Conservation (phyloP, 2,329 filamentous ascomycete genomes). For the Geosmithia morbida region DNA sequence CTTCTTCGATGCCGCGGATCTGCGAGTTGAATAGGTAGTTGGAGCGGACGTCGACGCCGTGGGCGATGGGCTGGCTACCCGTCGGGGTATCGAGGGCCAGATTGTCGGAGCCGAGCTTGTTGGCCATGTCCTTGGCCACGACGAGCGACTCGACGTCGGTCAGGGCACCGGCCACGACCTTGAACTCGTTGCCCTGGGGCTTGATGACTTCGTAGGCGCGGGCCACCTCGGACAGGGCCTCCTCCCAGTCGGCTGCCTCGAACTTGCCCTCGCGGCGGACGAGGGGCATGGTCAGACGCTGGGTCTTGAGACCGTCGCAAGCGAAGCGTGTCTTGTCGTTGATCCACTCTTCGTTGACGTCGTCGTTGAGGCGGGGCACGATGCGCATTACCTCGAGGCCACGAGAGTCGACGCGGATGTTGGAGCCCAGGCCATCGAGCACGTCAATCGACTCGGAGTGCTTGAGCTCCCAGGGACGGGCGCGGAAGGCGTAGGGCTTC, state of each 20-base stretch:
- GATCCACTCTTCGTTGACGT: constrained; percentile 99
- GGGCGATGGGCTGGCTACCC: constrained; percentile 71
- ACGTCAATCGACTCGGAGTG: constrained; percentile 95
- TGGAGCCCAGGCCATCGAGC: constrained; percentile 81
- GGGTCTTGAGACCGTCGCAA: constrained; percentile 91
- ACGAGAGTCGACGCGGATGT: constrained; percentile 84
- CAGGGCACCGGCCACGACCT: constrained; percentile 81
- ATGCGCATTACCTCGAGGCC: constrained; percentile 95
- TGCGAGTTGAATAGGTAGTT: constrained; percentile 97
- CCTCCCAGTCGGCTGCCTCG: constrained; percentile 81
- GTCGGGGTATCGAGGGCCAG: constrained; percentile 80
- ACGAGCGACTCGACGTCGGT: constrained; percentile 88
- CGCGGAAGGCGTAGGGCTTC: constrained; percentile 95
- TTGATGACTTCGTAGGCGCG: constrained; percentile 66
- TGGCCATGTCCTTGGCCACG: constrained; percentile 92
- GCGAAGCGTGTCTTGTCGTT: constrained; percentile 97
- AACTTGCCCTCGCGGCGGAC: constrained; percentile 84
- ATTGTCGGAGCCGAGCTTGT: constrained; percentile 93
- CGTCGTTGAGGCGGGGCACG: constrained; percentile 84
- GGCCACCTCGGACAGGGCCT: constrained; percentile 77
- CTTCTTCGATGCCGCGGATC: constrained; percentile 87
- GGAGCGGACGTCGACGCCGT: constrained; percentile 84
- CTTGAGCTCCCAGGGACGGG: constrained; percentile 92
- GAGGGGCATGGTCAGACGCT: constrained; percentile 84
- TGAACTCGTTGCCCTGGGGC: constrained; percentile 88